phyloP scores from a whole-genome alignment of 768 basidiomycete species.

The Agaricus blazei region DNA sequence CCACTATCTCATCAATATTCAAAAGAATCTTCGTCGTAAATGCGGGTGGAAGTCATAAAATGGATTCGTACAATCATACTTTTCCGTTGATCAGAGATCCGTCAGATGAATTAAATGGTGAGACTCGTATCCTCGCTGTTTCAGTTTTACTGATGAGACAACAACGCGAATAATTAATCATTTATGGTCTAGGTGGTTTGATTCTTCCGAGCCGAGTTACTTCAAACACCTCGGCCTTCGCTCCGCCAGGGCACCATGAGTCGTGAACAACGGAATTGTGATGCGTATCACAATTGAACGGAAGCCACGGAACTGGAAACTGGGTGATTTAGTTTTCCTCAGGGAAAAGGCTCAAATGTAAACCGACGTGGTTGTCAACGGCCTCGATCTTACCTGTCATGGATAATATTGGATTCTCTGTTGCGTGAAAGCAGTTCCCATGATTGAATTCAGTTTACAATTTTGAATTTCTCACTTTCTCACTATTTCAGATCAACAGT shows the following conservation, averaged over 20 bases:
- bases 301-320: constrained; percentile 46
- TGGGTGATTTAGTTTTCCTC: constrained; percentile 37
- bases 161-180: constrained; percentile 48
- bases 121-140: constrained; percentile 79
- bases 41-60: constrained; percentile 61
- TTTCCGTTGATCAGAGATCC: constrained; percentile 3
- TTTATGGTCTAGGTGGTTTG: constrained; percentile 73
- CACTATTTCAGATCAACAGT: too few species aligned
- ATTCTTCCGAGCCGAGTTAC: constrained; percentile 74
- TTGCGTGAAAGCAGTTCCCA: too few species aligned
- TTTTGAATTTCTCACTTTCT: too few species aligned
- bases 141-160: constrained; percentile 64
- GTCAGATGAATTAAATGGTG: constrained; percentile 49
- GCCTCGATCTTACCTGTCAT: too few species aligned
- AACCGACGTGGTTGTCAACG: too few species aligned
- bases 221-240: constrained; percentile 53
- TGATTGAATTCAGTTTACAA: too few species aligned
- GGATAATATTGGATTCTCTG: too few species aligned
- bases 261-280: constrained; percentile 38
- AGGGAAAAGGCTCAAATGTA: too few species aligned
- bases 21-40: constrained; percentile 75
- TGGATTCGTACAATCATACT: constrained; percentile 42
- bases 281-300: constrained; percentile 43
- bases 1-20: neutral
- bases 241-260: constrained; percentile 61